Conservation (phyloP, 768 basidiomycete species). For the Boletus coccyginus region DNA sequence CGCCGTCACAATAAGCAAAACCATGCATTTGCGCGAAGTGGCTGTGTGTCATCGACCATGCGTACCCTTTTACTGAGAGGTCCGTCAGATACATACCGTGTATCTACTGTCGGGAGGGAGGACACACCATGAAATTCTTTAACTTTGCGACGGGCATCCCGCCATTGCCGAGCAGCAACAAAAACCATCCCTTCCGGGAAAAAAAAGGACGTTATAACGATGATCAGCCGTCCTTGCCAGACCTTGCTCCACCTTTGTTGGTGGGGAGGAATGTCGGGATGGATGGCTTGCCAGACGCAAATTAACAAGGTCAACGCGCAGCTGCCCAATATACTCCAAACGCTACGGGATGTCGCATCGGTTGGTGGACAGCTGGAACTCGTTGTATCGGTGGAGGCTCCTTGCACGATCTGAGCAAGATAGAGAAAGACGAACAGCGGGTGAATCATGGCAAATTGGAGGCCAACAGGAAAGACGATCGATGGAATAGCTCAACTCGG, state of each 20-base stretch:
- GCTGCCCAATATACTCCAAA: neutral
- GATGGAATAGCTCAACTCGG: neutral
- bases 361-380: neutral
- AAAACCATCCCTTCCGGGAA: neutral
- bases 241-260: no score
- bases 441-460: neutral
- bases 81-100: neutral
- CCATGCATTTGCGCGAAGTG: constrained; percentile 1
- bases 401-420: neutral
- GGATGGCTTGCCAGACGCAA: constrained; percentile 3
- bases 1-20: neutral
- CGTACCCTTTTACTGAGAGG: neutral
- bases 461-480: neutral
- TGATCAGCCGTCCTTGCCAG: no score
- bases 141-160: neutral
- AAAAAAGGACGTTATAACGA: neutral
- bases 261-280: neutral
- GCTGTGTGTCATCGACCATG: constrained; percentile 1
- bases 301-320: neutral
- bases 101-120: neutral
- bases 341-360: neutral
- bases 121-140: neutral
- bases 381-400: neutral
- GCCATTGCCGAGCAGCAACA: neutral
- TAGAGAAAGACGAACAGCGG: neutral